phyloP scores from a whole-genome alignment of 2,329 filamentous ascomycete genomes.

The Alternaria conjuncta region DNA sequence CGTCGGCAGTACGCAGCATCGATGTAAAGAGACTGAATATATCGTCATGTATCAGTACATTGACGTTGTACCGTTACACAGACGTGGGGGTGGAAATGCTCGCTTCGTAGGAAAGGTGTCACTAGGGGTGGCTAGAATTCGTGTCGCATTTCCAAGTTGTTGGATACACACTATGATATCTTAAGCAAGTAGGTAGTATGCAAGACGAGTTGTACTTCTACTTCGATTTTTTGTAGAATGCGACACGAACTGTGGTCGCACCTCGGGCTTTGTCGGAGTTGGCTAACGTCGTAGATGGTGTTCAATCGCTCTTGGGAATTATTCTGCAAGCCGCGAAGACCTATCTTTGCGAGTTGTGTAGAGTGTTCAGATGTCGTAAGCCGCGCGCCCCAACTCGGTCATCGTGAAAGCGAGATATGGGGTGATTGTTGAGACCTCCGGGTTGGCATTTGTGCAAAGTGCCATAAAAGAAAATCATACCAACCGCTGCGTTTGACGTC shows the following conservation, averaged over 20 bases:
- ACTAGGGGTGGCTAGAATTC: background rate
- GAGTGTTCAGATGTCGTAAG: background rate
- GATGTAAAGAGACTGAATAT: background rate
- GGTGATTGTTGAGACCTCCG: background rate
- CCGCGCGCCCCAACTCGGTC: background rate
- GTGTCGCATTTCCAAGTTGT: background rate
- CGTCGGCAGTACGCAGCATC: slow-evolving; percentile 6
- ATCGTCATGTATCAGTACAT: slow-evolving; percentile 16
- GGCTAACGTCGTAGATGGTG: background rate
- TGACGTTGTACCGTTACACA: background rate
- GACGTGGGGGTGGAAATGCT: slow-evolving; percentile 2
- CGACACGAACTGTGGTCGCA: background rate
- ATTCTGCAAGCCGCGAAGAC: background rate
- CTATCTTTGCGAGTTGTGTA: background rate
- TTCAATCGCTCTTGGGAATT: background rate
- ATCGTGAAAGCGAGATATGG: background rate
- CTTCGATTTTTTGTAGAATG: no score
- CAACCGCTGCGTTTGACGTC: no score
- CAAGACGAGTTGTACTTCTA: no score
- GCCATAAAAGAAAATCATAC: no score
- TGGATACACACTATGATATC: background rate
- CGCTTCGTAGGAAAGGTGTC: background rate
- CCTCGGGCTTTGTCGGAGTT: background rate
- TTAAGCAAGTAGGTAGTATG: background rate
- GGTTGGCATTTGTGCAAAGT: background rate